phyloP scores from a whole-genome alignment of 2,329 filamentous ascomycete species.

The Knufia petricola region DNA sequence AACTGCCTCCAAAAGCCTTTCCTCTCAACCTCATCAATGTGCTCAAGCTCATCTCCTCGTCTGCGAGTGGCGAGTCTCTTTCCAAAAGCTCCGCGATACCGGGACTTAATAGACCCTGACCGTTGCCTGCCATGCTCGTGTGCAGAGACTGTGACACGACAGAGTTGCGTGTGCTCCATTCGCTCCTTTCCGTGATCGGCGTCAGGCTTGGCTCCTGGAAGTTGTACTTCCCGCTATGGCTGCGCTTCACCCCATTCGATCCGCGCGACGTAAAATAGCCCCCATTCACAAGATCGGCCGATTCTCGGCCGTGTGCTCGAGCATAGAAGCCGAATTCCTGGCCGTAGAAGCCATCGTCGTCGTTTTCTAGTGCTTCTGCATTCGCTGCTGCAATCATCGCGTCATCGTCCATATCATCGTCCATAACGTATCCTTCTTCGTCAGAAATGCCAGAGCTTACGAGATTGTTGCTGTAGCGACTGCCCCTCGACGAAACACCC shows the following conservation, averaged over 20 bases:
- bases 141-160: slow-evolving; percentile 63
- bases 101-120: slow-evolving; percentile 52
- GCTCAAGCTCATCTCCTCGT: slow-evolving; percentile 63
- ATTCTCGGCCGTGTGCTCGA: slow-evolving; percentile 38
- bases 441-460: slow-evolving; percentile 32
- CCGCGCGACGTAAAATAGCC: slow-evolving; percentile 80
- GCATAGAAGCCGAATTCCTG: slow-evolving; percentile 97
- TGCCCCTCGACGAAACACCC: slow-evolving; percentile 42
- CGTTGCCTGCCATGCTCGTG: slow-evolving; percentile 34
- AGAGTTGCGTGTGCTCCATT: slow-evolving; percentile 91
- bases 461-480: slow-evolving; percentile 39
- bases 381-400: slow-evolving; percentile 92
- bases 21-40: slow-evolving; percentile 63
- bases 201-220: slow-evolving; percentile 85
- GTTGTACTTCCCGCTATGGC: slow-evolving; percentile 61
- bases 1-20: slow-evolving; percentile 72
- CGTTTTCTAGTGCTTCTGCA: slow-evolving; percentile 81
- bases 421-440: slow-evolving; percentile 44
- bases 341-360: slow-evolving; percentile 89
- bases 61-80: slow-evolving; percentile 41
- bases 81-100: slow-evolving; percentile 67
- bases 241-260: slow-evolving; percentile 51
- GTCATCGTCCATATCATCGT: slow-evolving; percentile 68
- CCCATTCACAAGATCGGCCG: slow-evolving; percentile 60
- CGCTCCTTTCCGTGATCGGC: slow-evolving; percentile 89